Percentiles rank a stretch among this genome's conserved stretches.
Evolutionary conservation across 306 rosid species (phyloP).

Genomic region (Corylus americana): DNA sequence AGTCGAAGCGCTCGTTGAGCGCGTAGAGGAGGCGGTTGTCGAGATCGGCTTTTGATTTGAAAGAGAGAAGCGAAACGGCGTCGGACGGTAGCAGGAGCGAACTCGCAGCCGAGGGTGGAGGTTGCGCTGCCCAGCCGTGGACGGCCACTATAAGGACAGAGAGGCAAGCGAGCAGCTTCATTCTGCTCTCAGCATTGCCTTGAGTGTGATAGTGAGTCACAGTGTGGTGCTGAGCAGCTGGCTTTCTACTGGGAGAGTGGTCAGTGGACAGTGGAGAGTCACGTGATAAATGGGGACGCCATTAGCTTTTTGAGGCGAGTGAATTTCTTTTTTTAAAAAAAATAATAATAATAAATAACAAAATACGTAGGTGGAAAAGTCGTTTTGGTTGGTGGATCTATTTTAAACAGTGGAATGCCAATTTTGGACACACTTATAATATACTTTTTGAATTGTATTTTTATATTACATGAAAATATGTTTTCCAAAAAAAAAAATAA

Average conservation of each 20-base stretch:
- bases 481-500: no score
- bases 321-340: no score
- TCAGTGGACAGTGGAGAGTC: conserved; percentile 12
- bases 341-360: no score
- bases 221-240: conserved; percentile 53
- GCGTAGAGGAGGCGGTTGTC: conserved; percentile 64
- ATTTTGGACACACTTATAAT: no score
- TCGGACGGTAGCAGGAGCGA: conserved; percentile 44
- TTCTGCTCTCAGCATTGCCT: not conserved
- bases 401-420: no score
- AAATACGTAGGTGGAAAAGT: no score
- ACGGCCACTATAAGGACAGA: not conserved
- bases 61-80: conserved; percentile 64
- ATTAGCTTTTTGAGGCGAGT: not conserved
- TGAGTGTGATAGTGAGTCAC: not conserved
- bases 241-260: conserved; percentile 16
- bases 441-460: no score
- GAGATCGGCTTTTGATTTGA: conserved; percentile 77
- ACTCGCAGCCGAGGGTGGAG: conserved; percentile 19
- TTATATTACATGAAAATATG: no score
- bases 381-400: no score
- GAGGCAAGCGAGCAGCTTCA: not conserved
- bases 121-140: not conserved
- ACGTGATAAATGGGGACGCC: conserved; percentile 42
- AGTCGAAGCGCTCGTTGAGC: conserved; percentile 68